phyloP scores from a whole-genome alignment of 2,329 filamentous ascomycete genomes.

The Cytospora mali region DNA sequence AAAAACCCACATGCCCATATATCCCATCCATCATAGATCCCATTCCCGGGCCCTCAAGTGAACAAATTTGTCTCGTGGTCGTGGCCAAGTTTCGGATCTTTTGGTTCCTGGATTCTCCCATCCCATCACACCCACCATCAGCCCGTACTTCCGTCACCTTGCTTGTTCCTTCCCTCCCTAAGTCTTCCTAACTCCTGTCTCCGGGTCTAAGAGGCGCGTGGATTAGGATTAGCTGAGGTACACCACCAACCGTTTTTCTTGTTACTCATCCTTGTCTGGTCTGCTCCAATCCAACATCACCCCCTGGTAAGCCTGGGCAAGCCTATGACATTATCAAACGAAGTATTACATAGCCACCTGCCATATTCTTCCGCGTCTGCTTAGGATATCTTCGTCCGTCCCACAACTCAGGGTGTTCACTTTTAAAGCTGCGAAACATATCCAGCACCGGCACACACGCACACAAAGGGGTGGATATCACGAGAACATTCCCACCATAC shows the following conservation, averaged over 20 bases:
- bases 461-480: neutral
- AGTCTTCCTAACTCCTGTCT: neutral
- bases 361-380: slow-evolving; percentile 2
- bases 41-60: too few species aligned
- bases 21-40: too few species aligned
- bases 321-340: slow-evolving; percentile 28
- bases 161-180: neutral
- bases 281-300: slow-evolving; percentile 11
- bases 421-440: slow-evolving; percentile 5
- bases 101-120: neutral
- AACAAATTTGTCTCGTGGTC: neutral
- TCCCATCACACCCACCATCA: neutral
- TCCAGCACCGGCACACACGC: slow-evolving; percentile 5
- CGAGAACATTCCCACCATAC: neutral
- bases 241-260: slow-evolving; percentile 1
- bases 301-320: neutral
- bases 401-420: slow-evolving; percentile 13
- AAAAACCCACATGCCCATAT: too few species aligned
- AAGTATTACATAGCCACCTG: slow-evolving; percentile 26
- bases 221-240: slow-evolving; percentile 21
- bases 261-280: slow-evolving; percentile 7
- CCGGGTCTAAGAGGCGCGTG: slow-evolving; percentile 12
- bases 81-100: neutral
- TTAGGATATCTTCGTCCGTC: slow-evolving; percentile 5
- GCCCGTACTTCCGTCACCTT: neutral